These are phyloP conservation scores for Cystobasidium pallidum DNA, from an alignment of 1,284 basidiomycete species.

Conservation along the genomic window DNA sequence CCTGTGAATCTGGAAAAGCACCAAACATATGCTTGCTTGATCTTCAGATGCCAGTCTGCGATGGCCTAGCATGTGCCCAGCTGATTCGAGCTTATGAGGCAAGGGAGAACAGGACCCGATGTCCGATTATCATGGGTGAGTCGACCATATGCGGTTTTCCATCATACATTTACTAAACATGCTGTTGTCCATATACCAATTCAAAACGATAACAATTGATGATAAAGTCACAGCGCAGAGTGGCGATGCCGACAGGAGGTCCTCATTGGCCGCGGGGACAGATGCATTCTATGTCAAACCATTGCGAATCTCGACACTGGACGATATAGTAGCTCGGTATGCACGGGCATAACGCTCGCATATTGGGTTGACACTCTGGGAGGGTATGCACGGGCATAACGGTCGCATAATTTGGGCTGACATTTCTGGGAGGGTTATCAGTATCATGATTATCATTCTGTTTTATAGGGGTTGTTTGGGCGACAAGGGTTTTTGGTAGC, in stretches of 20 bases:
- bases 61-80: conserved; percentile 24
- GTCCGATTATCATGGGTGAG: conserved; percentile 33
- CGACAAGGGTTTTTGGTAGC: too few relatives aligned
- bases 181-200: too few relatives aligned
- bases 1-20: conserved; percentile 2
- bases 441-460: too few relatives aligned
- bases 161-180: too few relatives aligned
- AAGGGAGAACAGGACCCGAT: background rate
- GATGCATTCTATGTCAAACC: conserved; percentile 35
- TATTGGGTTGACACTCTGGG: too few relatives aligned
- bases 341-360: background rate
- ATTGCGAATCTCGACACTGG: conserved; percentile 13
- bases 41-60: conserved; percentile 30
- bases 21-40: conserved; percentile 19
- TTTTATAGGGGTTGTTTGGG: too few relatives aligned
- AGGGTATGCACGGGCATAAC: too few relatives aligned
- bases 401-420: too few relatives aligned
- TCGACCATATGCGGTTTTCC: background rate
- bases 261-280: background rate
- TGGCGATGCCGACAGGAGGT: conserved; percentile 3
- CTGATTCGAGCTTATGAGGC: conserved; percentile 26
- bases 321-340: conserved; percentile 18
- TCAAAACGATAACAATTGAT: too few relatives aligned
- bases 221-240: conserved; percentile 36
- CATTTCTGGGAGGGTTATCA: too few relatives aligned